Evolutionary conservation across 2,329 filamentous ascomycete genomes (phyloP).

Genomic region (Fusarium robinianum): DNA sequence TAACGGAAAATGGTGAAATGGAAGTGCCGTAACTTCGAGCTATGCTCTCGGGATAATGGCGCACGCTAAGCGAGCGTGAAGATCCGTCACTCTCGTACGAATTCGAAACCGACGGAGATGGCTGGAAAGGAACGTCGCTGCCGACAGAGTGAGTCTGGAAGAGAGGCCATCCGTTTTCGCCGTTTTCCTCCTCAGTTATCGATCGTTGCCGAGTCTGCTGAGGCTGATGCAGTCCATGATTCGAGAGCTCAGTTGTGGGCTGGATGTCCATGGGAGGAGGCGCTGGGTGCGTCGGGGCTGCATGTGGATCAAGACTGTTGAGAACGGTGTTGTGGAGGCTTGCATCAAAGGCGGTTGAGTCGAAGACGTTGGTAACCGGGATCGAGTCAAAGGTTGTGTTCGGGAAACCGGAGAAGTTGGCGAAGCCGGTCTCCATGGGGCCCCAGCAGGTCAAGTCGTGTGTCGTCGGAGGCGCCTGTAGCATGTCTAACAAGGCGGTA

Average conservation of each 20-base stretch:
- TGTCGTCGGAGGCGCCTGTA: constrained; percentile 35
- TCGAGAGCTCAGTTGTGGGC: constrained; percentile 27
- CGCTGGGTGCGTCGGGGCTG: constrained; percentile 25
- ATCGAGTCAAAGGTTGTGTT: constrained; percentile 33
- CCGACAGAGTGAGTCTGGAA: constrained; percentile 32
- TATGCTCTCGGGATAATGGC: constrained; percentile 34
- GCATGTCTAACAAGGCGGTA: constrained; percentile 35
- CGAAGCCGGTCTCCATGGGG: constrained; percentile 34
- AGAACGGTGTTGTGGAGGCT: constrained; percentile 32
- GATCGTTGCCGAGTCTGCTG: constrained; percentile 25
- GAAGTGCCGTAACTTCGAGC: constrained; percentile 34
- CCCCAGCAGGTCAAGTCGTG: constrained; percentile 37
- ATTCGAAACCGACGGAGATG: constrained; percentile 35
- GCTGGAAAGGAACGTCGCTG: constrained; percentile 33
- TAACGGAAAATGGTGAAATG: constrained; percentile 36
- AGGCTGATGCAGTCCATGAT: too few relatives aligned
- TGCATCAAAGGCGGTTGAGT: constrained; percentile 32
- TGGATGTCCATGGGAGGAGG: constrained; percentile 30
- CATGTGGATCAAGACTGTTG: constrained; percentile 23
- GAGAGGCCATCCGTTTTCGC: constrained; percentile 34
- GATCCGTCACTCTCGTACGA: constrained; percentile 37
- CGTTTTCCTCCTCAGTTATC: constrained; percentile 32
- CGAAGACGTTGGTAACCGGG: constrained; percentile 32
- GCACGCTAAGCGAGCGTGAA: constrained; percentile 32
- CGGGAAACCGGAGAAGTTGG: constrained; percentile 31